Evolutionary conservation across 2,329 filamentous ascomycete genomes (phyloP), one percentile per base, ranked within the genome.

Genomic region (Pleurostoma richardsiae): DNA sequence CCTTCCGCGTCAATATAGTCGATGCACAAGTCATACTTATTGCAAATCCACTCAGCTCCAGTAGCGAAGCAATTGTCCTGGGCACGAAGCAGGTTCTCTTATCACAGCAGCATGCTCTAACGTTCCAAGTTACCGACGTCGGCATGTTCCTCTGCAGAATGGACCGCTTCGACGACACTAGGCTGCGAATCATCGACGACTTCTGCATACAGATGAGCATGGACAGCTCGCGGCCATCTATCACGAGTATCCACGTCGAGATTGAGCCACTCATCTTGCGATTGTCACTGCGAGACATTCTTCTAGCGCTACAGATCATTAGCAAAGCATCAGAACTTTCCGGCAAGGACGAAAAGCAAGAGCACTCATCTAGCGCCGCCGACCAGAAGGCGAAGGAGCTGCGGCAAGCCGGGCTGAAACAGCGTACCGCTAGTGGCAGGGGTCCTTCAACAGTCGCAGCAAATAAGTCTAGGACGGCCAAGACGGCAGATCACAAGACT

Each of bases 121-220:
- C 94, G 1, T 79, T 99, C 60, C 92, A 99, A 61, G 83, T 99
- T 3, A 91, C 90, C 6, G 85, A 97, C 60, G 81, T 97, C 45
- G 94, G 94, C 56, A 99, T 99, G 94, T 99, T 96, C 64, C 68
- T 99, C 30, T 99, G 95, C 62, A 87, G 94, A 10, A 99, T 99
- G 94, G 95, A 99, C 65, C 88, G 85, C 52, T 97, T 97, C 56
- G 92, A 99, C 56, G 90, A 88, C 4, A 91, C 86, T 39, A 83
- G 90, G 36, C 76, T 99, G 41, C 84, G 94, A 19, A 96, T 99
- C 51, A 80, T 99, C 30, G 95, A 99, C 61, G 91, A 99, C 65
- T 99, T 99, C 63, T 96, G 90, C 3, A 74, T 97, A 7, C 88
- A 94, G 52, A 76, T 95, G 57, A 94, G 89, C 3, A 82, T 99